Evolutionary conservation across 2,329 filamentous ascomycete species (phyloP), one percentile per base, ranked within the genome.

Genomic region (Cylindrodendrum hubeiense): DNA sequence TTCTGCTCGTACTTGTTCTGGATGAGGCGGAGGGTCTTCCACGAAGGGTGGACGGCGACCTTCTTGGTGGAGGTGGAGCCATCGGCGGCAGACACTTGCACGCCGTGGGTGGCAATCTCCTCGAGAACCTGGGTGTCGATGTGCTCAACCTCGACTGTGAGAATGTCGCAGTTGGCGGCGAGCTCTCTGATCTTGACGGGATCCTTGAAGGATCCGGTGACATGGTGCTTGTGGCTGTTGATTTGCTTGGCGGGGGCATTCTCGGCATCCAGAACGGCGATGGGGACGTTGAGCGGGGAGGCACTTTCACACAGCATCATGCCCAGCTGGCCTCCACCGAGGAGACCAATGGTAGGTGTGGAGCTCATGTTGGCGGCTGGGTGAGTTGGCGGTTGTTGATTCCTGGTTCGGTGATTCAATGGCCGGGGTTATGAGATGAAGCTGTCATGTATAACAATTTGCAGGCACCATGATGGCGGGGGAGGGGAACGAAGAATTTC

Each of bases 1-100:
- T 98, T 98, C 78, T 98, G 95, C 67, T 89, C 83, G 77, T 89
- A 98, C 83, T 98, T 98, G 83, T 98, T 94, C 83, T 98, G 95
- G 74, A 98, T 97, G 19, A 91, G 90, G 30, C 93, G 89, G 58
- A 98, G 87, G 2, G 95, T 97, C 80, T 89, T 89, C 92, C 93
- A 97, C 65, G 90, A 93, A 1, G 95, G 94, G 76, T 97, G 90
- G 2, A 93, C 86, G 43, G 89, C 84, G 44, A 92, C 86, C 68
- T 80, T 84, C 74, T 83, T 86, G 51, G 76, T 73, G 49, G 74
- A 79, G 37, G 78, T 77, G 24, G 75, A 76, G 28, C 71, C 71
- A 12, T 69, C 68, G 5, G 44, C 44, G 17, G 44, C 24, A 7
- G 53, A 49, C 8, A 81, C 81, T 22, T 90, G 81, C 4, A 91